Evolutionary conservation across 768 basidiomycete genomes (phyloP).

Genomic region (Rhizopogon roseolus): DNA sequence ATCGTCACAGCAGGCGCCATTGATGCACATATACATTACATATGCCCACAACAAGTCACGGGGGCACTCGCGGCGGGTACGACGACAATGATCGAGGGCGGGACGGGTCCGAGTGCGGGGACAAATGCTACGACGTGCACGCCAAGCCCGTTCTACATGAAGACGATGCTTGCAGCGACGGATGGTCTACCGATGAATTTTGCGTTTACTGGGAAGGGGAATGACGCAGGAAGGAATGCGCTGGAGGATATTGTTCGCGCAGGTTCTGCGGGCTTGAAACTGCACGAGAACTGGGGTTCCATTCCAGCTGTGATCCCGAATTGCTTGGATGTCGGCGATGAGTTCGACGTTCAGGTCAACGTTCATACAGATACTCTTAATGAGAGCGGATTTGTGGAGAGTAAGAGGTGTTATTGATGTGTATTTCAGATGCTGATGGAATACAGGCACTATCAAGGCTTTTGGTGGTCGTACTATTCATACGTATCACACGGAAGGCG

Average conservation of each 20-base stretch:
- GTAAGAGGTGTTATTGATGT: slow-evolving; percentile 36
- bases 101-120: slow-evolving; percentile 89
- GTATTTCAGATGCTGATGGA: slow-evolving; percentile 5
- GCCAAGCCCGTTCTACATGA: slow-evolving; percentile 83
- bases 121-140: slow-evolving; percentile 93
- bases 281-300: slow-evolving; percentile 97
- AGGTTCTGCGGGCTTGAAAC: slow-evolving; percentile 85
- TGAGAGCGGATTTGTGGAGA: slow-evolving; percentile 95
- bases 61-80: slow-evolving; percentile 83
- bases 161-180: slow-evolving; percentile 87
- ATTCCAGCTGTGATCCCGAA: slow-evolving; percentile 80
- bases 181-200: slow-evolving; percentile 91
- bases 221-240: slow-evolving; percentile 73
- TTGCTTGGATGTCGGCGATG: slow-evolving; percentile 77
- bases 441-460: slow-evolving; percentile 77
- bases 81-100: slow-evolving; percentile 94
- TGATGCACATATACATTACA: slow-evolving; percentile 92
- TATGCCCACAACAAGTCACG: slow-evolving; percentile 87
- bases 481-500: slow-evolving; percentile 96
- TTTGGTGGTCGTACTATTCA: slow-evolving; percentile 92
- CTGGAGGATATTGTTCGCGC: slow-evolving; percentile 79
- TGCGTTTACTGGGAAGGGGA: slow-evolving; percentile 94
- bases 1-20: slow-evolving; percentile 92
- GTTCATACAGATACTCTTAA: slow-evolving; percentile 98
- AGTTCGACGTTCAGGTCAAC: slow-evolving; percentile 94